Evolutionary conservation across 805 yeast genomes (phyloP).

Genomic region (Zygosaccharomyces bisporus): DNA sequence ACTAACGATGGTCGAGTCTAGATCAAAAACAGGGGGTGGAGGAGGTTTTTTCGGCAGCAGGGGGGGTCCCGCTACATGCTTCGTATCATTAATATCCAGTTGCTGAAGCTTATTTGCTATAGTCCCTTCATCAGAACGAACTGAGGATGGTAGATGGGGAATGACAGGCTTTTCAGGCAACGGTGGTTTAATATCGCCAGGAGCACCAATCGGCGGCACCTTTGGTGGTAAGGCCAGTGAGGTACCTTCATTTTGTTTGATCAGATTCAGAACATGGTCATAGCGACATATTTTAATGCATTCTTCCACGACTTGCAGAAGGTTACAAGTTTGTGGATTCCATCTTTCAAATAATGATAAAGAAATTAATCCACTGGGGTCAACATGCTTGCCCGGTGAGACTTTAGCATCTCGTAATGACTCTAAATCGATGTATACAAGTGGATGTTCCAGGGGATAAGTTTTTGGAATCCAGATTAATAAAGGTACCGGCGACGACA

Average conservation of each 20-base stretch:
- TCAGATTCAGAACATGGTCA: constrained; percentile 3
- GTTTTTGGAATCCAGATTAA: constrained; percentile 73
- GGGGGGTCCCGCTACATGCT: constrained; percentile 28
- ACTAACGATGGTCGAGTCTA: constrained; percentile 9
- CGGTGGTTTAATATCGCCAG: constrained; percentile 13
- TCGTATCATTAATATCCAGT: no score
- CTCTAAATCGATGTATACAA: constrained; percentile 50
- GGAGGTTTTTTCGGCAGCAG: constrained; percentile 13
- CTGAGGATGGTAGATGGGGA: neutral
- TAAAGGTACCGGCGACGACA: constrained; percentile 47
- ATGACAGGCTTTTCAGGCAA: constrained; percentile 12
- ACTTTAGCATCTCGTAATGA: constrained; percentile 46
- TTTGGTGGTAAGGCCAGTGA: constrained; percentile 11
- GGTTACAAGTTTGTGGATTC: constrained; percentile 34
- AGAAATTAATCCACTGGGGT: constrained; percentile 65
- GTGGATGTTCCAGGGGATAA: constrained; percentile 68
- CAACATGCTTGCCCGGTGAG: constrained; percentile 62
- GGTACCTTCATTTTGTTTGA: neutral
- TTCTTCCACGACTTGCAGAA: constrained; percentile 17
- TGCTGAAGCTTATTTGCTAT: neutral
- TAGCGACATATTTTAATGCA: constrained; percentile 8
- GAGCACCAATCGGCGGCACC: constrained; percentile 15
- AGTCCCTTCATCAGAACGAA: neutral
- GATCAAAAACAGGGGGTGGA: constrained; percentile 6
- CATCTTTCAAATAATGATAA: constrained; percentile 66